Percentiles rank a stretch among this genome's conserved stretches.
Evolutionary conservation across 75 land plant species (phyloP).

Genomic region (Sequoia sempervirens): DNA sequence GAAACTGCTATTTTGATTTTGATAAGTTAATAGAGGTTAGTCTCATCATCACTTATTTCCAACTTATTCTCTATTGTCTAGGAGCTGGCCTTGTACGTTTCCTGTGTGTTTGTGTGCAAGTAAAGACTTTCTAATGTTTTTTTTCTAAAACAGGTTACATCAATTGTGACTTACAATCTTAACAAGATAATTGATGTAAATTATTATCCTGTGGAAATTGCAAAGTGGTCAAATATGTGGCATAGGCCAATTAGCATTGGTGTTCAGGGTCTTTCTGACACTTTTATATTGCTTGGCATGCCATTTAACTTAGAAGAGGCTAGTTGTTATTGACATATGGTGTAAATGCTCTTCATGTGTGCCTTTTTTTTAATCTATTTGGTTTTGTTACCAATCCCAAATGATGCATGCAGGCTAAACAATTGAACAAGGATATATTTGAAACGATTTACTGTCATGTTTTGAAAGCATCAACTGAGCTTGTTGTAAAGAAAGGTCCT

Average conservation of each 20-base stretch:
- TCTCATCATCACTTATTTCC: not conserved
- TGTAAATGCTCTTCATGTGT: not conserved
- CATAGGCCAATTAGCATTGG: slow-evolving; percentile 97
- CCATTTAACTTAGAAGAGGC: slow-evolving; percentile 96
- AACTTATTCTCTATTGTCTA: not conserved
- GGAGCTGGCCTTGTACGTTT: not conserved
- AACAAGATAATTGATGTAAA: slow-evolving; percentile 97
- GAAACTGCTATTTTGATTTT: slow-evolving; percentile 85
- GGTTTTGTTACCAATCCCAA: not conserved
- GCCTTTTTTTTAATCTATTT: not conserved
- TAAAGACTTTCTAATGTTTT: not conserved
- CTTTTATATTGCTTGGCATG: slow-evolving; percentile 94
- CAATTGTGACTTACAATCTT: slow-evolving; percentile 72
- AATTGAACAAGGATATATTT: slow-evolving; percentile 93
- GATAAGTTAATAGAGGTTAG: slow-evolving; percentile 87
- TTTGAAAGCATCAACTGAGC: slow-evolving; percentile 66
- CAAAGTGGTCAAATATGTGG: slow-evolving; percentile 73
- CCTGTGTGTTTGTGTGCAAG: not conserved
- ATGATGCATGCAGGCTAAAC: slow-evolving; percentile 62
- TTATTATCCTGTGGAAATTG: slow-evolving; percentile 91
- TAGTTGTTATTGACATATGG: not conserved
- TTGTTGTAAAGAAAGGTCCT: slow-evolving; percentile 77
- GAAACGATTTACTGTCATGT: slow-evolving; percentile 96
- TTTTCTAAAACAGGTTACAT: slow-evolving; percentile 53
- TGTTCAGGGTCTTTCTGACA: slow-evolving; percentile 95